A percentile compares a stretch with the other conserved stretches of the same genome.
Conservation (phyloP, 2,329 filamentous ascomycete species). For the Aureobasidium sp. region DNA sequence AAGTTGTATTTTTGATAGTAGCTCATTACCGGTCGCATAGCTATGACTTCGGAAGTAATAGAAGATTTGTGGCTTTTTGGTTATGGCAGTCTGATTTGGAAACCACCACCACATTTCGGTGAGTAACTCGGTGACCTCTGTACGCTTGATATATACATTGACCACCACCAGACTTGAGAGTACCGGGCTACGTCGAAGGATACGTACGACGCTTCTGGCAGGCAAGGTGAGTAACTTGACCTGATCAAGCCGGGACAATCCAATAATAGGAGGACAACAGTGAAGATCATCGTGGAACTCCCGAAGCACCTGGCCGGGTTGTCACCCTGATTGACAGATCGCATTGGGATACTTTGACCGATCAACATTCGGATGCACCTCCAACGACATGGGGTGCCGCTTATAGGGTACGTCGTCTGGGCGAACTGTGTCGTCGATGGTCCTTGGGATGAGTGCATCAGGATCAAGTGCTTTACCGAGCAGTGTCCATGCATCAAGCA, state of each 20-base stretch:
- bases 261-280: constrained; percentile 39
- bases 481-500: neutral
- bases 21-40: neutral
- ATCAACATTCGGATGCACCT: constrained; percentile 52
- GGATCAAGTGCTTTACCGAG: neutral
- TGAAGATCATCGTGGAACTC: constrained; percentile 90
- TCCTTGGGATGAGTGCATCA: neutral
- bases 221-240: constrained; percentile 22
- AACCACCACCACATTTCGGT: constrained; percentile 94
- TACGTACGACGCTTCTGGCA: constrained; percentile 98
- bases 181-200: constrained; percentile 84
- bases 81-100: constrained; percentile 97
- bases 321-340: constrained; percentile 81
- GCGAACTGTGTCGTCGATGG: neutral
- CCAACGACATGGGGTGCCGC: constrained; percentile 83
- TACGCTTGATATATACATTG: constrained; percentile 1
- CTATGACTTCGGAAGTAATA: neutral
- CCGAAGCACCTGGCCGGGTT: constrained; percentile 77
- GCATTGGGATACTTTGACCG: constrained; percentile 69
- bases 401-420: constrained; percentile 40
- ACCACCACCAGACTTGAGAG: constrained; percentile 56
- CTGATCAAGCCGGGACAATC: neutral
- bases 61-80: constrained; percentile 87
- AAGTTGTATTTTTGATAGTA: neutral
- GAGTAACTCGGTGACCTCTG: constrained; percentile 25